Percentiles rank a stretch among this genome's conserved stretches.
These are phyloP conservation scores for Vigna trinervia DNA, from an alignment of 306 rosid genomes.

Conservation along the genomic window DNA sequence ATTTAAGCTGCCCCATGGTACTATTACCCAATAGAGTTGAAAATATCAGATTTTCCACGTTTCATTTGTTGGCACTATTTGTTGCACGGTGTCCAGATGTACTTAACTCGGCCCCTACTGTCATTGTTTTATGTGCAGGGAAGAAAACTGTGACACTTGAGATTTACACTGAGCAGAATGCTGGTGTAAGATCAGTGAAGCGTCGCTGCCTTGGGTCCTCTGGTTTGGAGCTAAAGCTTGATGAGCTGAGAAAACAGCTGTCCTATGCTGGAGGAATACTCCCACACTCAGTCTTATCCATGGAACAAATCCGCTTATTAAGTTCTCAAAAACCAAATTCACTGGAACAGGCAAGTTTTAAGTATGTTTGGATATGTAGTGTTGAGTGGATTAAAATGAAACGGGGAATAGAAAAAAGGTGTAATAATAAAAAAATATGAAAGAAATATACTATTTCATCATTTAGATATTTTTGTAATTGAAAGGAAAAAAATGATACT, in stretches of 20 bases:
- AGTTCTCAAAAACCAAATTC: slow-evolving; percentile 77
- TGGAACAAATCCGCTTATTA: slow-evolving; percentile 77
- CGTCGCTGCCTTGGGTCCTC: slow-evolving; percentile 59
- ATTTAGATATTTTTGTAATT: neutral
- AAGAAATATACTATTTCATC: neutral
- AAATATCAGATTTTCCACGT: slow-evolving; percentile 1
- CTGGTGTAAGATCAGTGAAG: slow-evolving; percentile 59
- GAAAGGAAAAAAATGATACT: neutral
- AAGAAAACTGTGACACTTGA: slow-evolving; percentile 72
- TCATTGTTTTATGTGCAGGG: slow-evolving; percentile 50
- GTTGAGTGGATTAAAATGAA: neutral
- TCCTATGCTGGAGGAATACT: slow-evolving; percentile 81
- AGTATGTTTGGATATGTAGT: neutral
- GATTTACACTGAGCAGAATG: slow-evolving; percentile 54
- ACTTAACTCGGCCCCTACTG: slow-evolving; percentile 10
- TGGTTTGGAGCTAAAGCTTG: slow-evolving; percentile 79
- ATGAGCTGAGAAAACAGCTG: slow-evolving; percentile 77
- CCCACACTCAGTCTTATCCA: slow-evolving; percentile 83
- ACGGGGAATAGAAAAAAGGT: neutral
- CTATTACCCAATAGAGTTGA: slow-evolving; percentile 12
- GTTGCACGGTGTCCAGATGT: slow-evolving; percentile 28
- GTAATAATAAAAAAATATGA: neutral
- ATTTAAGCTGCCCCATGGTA: neutral
- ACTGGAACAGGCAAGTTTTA: slow-evolving; percentile 67
- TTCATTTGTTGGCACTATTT: slow-evolving; percentile 22